phyloP scores from a whole-genome alignment of 192 early-diverging fungal genomes.

The Backusella luteola region DNA sequence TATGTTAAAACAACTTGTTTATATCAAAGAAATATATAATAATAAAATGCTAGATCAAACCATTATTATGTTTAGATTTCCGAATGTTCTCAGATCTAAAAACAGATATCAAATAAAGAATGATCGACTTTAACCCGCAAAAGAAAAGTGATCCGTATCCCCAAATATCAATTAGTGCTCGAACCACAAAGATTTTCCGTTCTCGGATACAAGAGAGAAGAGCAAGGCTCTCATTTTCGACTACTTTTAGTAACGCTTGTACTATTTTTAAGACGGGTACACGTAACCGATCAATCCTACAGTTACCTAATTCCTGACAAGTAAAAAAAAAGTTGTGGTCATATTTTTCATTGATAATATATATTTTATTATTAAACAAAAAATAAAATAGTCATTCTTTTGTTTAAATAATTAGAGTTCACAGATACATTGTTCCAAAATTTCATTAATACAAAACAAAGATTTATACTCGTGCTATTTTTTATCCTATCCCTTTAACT shows the following conservation, averaged over 20 bases:
- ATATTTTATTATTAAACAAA: background rate
- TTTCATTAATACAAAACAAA: conserved; percentile 5
- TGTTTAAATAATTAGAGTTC: background rate
- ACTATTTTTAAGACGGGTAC: background rate
- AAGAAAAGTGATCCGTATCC: conserved; percentile 4
- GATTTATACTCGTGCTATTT: conserved; percentile 2
- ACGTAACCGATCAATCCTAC: background rate
- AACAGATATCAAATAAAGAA: background rate
- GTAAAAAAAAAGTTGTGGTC: background rate
- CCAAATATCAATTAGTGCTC: background rate
- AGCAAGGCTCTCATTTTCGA: background rate
- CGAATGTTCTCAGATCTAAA: background rate
- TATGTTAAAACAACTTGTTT: background rate
- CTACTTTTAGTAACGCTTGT: background rate
- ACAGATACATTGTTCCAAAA: conserved; percentile 9
- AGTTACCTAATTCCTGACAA: background rate
- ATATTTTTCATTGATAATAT: background rate
- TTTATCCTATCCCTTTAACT: conserved; percentile 2
- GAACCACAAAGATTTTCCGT: background rate
- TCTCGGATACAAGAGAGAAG: background rate
- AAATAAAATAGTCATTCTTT: background rate
- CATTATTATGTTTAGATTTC: background rate
- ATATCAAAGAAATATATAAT: background rate
- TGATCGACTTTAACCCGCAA: background rate
- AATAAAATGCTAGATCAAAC: background rate